Percentiles rank a stretch among this genome's conserved stretches.
Evolutionary conservation across 2,329 filamentous ascomycete genomes (phyloP).

Genomic region (Trichoderma arundinaceum): DNA sequence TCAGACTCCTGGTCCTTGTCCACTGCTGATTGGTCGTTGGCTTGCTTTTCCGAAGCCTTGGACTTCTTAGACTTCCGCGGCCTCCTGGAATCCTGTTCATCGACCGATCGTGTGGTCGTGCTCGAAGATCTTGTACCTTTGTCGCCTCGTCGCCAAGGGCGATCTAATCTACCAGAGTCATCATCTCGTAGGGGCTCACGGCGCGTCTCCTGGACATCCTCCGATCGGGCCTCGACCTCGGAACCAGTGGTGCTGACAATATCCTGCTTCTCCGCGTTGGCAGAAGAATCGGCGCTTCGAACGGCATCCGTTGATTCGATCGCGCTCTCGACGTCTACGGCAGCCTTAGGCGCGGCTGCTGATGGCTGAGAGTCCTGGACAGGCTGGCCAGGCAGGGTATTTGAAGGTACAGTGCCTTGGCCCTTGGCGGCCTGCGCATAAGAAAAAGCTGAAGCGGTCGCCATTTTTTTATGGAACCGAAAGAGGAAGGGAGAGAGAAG

Average conservation of each 20-base stretch:
- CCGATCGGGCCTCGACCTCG: conserved; percentile 46
- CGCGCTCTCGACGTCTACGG: conserved; percentile 36
- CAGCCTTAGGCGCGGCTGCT: conserved; percentile 40
- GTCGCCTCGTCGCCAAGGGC: conserved; percentile 51
- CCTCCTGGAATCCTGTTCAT: conserved; percentile 58
- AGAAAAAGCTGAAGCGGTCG: conserved; percentile 72
- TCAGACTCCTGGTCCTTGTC: conserved; percentile 60
- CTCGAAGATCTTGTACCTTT: conserved; percentile 65
- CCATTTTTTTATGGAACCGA: conserved; percentile 50
- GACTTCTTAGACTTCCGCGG: conserved; percentile 68
- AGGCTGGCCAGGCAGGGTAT: conserved; percentile 37
- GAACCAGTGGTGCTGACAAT: conserved; percentile 45
- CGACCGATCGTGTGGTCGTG: conserved; percentile 67
- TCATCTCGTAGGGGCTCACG: conserved; percentile 48
- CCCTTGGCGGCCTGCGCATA: conserved; percentile 96
- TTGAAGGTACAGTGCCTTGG: conserved; percentile 54
- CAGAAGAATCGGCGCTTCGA: conserved; percentile 37
- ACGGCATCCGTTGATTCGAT: conserved; percentile 38
- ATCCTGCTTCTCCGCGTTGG: conserved; percentile 44
- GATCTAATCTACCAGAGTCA: conserved; percentile 47
- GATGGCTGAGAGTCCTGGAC: conserved; percentile 41
- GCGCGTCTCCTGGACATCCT: conserved; percentile 43
- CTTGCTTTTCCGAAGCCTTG: conserved; percentile 49
- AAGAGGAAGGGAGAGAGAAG: conserved; percentile 12
- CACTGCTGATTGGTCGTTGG: conserved; percentile 58